phyloP scores from a whole-genome alignment of 1,139 yeast genomes.

The Magnusiomyces suaveolens region DNA sequence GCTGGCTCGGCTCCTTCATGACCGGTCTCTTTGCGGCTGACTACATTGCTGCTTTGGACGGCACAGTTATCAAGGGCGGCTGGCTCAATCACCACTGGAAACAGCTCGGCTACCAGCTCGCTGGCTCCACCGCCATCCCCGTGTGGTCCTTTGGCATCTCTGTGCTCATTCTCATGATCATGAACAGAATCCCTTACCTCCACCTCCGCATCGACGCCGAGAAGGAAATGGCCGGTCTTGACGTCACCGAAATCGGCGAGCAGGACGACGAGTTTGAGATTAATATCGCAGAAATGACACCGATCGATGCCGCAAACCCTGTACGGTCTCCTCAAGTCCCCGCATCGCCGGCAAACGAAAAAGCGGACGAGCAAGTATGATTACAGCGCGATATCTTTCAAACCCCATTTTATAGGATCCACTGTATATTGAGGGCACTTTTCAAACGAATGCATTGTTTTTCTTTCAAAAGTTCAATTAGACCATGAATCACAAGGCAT shows the following conservation, averaged over 20 bases:
- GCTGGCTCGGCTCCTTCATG: constrained; percentile 68
- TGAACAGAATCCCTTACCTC: constrained; percentile 77
- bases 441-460: no score
- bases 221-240: constrained; percentile 85
- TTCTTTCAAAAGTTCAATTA: no score
- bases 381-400: no score
- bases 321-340: no score
- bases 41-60: constrained; percentile 68
- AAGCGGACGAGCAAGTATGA: no score
- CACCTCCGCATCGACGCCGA: constrained; percentile 79
- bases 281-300: neutral
- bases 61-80: constrained; percentile 64
- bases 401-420: no score
- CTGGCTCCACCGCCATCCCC: constrained; percentile 66
- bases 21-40: constrained; percentile 94
- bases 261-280: constrained; percentile 32
- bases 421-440: no score
- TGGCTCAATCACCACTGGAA: constrained; percentile 87
- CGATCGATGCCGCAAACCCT: neutral
- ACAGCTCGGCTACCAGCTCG: constrained; percentile 90
- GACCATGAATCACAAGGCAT: no score
- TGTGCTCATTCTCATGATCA: constrained; percentile 52
- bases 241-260: constrained; percentile 81
- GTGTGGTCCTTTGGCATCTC: constrained; percentile 79
- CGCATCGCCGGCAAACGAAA: no score